A percentile compares a stretch with the other conserved stretches of the same genome.
These are phyloP conservation scores for Penicillium pulvis DNA, from an alignment of 495 filamentous ascomycete species.

Conservation along the genomic window DNA sequence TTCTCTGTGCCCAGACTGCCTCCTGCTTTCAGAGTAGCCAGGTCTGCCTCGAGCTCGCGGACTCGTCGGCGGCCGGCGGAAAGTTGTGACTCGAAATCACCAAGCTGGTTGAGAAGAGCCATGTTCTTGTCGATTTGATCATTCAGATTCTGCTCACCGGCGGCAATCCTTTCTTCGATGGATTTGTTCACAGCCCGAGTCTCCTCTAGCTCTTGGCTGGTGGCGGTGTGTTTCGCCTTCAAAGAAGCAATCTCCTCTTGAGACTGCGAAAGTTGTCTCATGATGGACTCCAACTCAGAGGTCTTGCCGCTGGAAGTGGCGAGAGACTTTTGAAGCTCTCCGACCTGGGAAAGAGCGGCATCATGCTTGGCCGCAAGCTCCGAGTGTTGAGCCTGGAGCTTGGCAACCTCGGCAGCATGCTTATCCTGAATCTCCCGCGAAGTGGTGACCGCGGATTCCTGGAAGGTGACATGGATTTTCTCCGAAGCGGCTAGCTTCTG, in stretches of 20 bases:
- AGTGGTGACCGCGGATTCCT: conserved; percentile 26
- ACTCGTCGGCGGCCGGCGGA: conserved; percentile 43
- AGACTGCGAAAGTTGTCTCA: conserved; percentile 37
- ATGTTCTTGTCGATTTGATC: conserved; percentile 55
- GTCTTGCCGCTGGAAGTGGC: conserved; percentile 30
- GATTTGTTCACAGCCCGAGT: conserved; percentile 32
- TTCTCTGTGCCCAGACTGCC: conserved; percentile 13
- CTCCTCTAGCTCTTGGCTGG: conserved; percentile 36
- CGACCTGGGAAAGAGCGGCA: conserved; percentile 27
- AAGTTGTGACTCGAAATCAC: conserved; percentile 43
- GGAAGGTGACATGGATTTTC: conserved; percentile 30
- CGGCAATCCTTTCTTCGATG: conserved; percentile 39
- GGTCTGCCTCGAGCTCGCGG: conserved; percentile 50
- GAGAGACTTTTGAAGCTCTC: conserved; percentile 40
- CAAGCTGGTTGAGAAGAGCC: conserved; percentile 47
- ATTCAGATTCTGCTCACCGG: conserved; percentile 43
- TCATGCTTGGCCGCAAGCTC: conserved; percentile 39
- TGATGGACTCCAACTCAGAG: conserved; percentile 38
- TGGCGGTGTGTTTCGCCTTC: conserved; percentile 35
- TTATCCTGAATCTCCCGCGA: conserved; percentile 35
- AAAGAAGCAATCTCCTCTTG: conserved; percentile 38
- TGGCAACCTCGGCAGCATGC: conserved; percentile 36
- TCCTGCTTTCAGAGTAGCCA: conserved; percentile 40
- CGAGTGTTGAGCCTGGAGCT: conserved; percentile 35
- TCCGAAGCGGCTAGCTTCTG: conserved; percentile 40